These are phyloP conservation scores for Lathyrus oleraceus DNA, from an alignment of 306 rosid species.

Conservation along the genomic window DNA sequence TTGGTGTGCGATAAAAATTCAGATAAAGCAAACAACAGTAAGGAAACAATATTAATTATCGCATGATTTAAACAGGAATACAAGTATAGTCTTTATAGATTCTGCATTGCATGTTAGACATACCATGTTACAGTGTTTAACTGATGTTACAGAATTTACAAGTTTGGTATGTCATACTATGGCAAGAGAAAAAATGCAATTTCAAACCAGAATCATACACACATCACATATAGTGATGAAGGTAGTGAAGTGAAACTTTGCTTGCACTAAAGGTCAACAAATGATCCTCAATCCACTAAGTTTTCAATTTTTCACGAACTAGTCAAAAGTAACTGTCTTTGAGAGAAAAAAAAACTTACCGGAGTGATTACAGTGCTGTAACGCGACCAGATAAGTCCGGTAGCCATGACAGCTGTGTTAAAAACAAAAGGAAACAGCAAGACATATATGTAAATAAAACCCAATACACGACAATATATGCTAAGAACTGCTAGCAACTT, in stretches of 20 bases:
- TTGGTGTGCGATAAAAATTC: not conserved
- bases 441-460: conserved; percentile 17
- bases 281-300: not conserved
- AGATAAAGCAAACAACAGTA: conserved; percentile 7
- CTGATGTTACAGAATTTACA: not conserved
- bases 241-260: conserved; percentile 23
- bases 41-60: not conserved
- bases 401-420: conserved; percentile 72
- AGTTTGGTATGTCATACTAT: conserved; percentile 21
- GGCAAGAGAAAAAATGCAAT: conserved; percentile 14
- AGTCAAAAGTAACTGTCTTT: conserved; percentile 7
- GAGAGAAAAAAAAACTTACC: conserved; percentile 51
- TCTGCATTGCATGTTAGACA: not conserved
- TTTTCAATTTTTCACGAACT: conserved; percentile 7
- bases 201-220: not conserved
- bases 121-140: not conserved
- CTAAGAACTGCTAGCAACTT: conserved; percentile 17
- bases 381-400: conserved; percentile 95
- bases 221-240: not conserved
- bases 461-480: not conserved
- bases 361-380: conserved; percentile 95
- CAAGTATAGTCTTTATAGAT: not conserved
- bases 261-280: conserved; percentile 2
- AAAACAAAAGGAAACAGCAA: conserved; percentile 32
- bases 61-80: not conserved